phyloP scores from a whole-genome alignment of 257 asterid species.

The Forsythia suspensa region DNA sequence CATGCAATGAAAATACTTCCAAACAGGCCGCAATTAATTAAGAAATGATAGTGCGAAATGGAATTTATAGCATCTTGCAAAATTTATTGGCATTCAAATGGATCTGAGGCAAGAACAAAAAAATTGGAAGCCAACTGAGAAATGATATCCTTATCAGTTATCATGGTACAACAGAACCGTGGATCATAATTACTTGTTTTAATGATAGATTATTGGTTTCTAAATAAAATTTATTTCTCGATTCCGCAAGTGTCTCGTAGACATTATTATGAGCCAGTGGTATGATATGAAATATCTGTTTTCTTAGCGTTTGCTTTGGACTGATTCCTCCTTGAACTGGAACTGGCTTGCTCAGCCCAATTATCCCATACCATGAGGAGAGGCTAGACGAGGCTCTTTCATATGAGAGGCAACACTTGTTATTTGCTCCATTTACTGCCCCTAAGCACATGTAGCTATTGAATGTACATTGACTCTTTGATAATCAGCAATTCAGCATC shows the following conservation, averaged over 20 bases:
- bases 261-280: background rate
- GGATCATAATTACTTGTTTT: background rate
- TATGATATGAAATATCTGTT: no score
- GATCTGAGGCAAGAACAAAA: slow-evolving; percentile 1
- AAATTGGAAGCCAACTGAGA: background rate
- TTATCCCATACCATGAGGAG: background rate
- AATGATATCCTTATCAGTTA: background rate
- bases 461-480: background rate
- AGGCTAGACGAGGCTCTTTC: slow-evolving; percentile 5
- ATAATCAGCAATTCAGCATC: background rate
- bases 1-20: background rate
- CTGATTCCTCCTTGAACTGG: slow-evolving; percentile 3
- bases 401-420: slow-evolving; percentile 3
- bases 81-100: background rate
- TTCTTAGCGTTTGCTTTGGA: background rate
- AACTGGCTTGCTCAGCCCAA: background rate
- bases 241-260: slow-evolving; percentile 1
- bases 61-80: background rate
- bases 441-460: background rate
- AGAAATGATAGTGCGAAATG: background rate
- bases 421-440: background rate
- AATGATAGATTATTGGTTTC: background rate
- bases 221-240: background rate
- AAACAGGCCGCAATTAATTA: background rate
- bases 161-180: background rate